Evolutionary conservation across 2,329 filamentous ascomycete species (phyloP), one percentile per base, ranked within the genome.

Genomic region (Colletotrichum sp.): DNA sequence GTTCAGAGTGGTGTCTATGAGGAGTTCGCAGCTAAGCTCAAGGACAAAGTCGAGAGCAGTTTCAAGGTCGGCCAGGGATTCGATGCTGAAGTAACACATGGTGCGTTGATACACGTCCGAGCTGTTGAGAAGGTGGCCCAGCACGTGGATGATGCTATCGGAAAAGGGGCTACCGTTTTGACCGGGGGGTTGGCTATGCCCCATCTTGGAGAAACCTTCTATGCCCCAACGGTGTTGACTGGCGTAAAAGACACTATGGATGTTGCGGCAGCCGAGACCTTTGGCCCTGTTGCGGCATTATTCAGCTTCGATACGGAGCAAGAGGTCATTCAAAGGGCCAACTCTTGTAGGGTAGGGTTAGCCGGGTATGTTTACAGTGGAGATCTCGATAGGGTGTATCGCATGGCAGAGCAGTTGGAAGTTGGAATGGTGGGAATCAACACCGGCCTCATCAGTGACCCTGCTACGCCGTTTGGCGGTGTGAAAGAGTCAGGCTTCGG

Each of bases 291-390:
- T 0, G 96, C 96, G 0, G 96, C 95, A 1, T 86, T 99, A 15
- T 98, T 98, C 88, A 90, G 92, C 64, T 99, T 99, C 82, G 91
- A 95, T 62, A 95, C 93, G 0, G 97, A 99, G 86, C 93, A 94
- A 68, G 96, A 99, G 81, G 97, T 98, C 7, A 92, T 98, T 28
- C 88, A 91, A 77, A 86, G 96, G 79, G 96, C 97, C 6, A 99
- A 99, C 85, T 85, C 88, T 55, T 89, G 95, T 2, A 93, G 96
- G 68, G 96, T 99, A 44, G 97, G 97, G 2, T 89, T 99, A 44
- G 97, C 96, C 0, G 96, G 95, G 1, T 99, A 99, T 87, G 98
- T 99, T 88, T 99, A 95, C 89, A 96, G 91, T 7, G 85, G 87
- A 65, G 90, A 94, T 81, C 76, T 94, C 16, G 87, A 90, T 80